A percentile compares a stretch with the other conserved stretches of the same genome.
These are phyloP conservation scores for Colletotrichum higginsianum DNA, from an alignment of 2,329 filamentous ascomycete species.

Conservation along the genomic window DNA sequence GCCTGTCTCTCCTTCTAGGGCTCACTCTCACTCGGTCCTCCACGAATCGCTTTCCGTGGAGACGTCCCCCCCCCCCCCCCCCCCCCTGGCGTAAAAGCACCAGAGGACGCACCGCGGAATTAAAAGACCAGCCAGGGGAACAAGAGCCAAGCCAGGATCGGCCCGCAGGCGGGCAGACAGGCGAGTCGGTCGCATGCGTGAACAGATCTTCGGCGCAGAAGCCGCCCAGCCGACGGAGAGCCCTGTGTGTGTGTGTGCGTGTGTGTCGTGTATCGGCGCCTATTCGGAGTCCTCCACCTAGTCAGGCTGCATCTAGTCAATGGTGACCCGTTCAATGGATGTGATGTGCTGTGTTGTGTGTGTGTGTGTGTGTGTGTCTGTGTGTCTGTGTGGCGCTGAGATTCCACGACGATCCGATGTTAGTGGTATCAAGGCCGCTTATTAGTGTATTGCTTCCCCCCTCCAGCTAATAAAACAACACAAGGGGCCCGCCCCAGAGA, in stretches of 20 bases:
- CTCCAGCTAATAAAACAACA: neutral
- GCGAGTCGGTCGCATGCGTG: conserved; percentile 26
- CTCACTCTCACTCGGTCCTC: neutral
- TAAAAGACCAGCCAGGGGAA: neutral
- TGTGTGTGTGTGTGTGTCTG: neutral
- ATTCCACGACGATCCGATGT: conserved; percentile 16
- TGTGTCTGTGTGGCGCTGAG: neutral
- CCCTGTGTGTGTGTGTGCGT: neutral
- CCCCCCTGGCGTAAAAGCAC: conserved; percentile 14
- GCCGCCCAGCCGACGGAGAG: conserved; percentile 7
- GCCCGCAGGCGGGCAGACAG: conserved; percentile 27
- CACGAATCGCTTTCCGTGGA: conserved; percentile 20
- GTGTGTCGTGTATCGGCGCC: no score
- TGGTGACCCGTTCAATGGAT: no score
- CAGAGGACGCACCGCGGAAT: conserved; percentile 3
- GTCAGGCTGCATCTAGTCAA: neutral
- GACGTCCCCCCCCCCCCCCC: neutral
- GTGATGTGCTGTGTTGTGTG: no score
- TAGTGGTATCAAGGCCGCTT: conserved; percentile 1
- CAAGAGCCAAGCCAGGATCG: conserved; percentile 37
- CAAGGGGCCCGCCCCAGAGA: neutral
- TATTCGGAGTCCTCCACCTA: neutral
- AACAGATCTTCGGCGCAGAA: conserved; percentile 31
- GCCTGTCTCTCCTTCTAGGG: neutral
- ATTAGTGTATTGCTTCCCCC: neutral